These are phyloP conservation scores for Polychaeton citri DNA, from an alignment of 2,329 filamentous ascomycete species.

Conservation along the genomic window DNA sequence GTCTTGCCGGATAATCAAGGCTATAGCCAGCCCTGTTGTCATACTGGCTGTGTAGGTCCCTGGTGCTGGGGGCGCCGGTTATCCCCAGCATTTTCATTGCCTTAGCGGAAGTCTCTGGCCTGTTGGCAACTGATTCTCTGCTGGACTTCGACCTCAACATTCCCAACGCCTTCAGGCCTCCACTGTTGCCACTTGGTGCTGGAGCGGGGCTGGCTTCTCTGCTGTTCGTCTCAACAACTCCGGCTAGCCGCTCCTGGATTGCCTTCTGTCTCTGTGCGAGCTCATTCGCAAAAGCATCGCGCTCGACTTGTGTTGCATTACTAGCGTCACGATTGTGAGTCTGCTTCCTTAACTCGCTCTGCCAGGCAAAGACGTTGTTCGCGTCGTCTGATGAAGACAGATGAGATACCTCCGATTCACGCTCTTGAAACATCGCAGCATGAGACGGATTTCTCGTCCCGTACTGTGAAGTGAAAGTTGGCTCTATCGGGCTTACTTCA, in stretches of 20 bases:
- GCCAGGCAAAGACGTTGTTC: constrained; percentile 26
- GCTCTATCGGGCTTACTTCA: constrained; percentile 16
- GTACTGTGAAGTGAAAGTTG: constrained; percentile 1
- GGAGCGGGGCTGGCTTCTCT: constrained; percentile 23
- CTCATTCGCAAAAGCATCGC: constrained; percentile 60
- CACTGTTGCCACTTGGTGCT: constrained; percentile 12
- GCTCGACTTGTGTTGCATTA: constrained; percentile 40
- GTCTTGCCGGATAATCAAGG: constrained; percentile 9
- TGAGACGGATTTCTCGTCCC: background rate
- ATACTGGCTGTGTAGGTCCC: constrained; percentile 17
- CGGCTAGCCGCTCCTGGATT: constrained; percentile 60
- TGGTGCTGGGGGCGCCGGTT: constrained; percentile 19
- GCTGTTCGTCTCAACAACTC: constrained; percentile 44
- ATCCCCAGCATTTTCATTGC: constrained; percentile 50
- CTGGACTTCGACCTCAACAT: constrained; percentile 56
- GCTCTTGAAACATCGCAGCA: constrained; percentile 4
- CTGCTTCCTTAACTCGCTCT: constrained; percentile 33
- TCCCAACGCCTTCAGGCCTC: constrained; percentile 44
- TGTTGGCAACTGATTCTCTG: constrained; percentile 47
- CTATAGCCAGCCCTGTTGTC: constrained; percentile 11
- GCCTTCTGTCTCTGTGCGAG: constrained; percentile 56
- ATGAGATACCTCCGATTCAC: constrained; percentile 9
- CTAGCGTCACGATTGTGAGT: constrained; percentile 35
- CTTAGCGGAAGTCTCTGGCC: constrained; percentile 38
- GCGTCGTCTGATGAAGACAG: constrained; percentile 6